Percentiles rank a stretch among this genome's conserved stretches.
These are phyloP conservation scores for Kodamaea kakaduensis DNA, from an alignment of 805 yeast genomes.

Conservation along the genomic window DNA sequence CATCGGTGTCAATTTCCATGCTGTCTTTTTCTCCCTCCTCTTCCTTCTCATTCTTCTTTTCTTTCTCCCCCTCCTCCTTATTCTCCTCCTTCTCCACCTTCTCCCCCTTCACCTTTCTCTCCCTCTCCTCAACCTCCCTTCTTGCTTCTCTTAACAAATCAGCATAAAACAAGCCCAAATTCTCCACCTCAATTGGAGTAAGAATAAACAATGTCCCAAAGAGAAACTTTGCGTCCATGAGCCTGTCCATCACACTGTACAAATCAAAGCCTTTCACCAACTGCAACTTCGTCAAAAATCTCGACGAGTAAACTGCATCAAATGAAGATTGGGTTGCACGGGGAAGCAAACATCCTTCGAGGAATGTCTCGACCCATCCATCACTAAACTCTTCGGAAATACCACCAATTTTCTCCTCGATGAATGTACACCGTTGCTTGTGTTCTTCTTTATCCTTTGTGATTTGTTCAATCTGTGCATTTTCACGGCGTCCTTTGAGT, in stretches of 20 bases:
- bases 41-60: constrained; percentile 5
- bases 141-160: constrained; percentile 45
- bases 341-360: constrained; percentile 70
- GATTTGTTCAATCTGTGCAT: constrained; percentile 27
- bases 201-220: constrained; percentile 61
- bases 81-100: constrained; percentile 1
- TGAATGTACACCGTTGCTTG: neutral
- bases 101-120: constrained; percentile 19
- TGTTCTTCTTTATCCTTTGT: constrained; percentile 36
- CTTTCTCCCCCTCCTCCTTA: neutral
- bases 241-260: constrained; percentile 35
- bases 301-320: constrained; percentile 70
- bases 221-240: constrained; percentile 48
- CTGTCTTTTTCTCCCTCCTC: constrained; percentile 8
- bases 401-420: constrained; percentile 27
- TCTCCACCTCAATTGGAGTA: constrained; percentile 77
- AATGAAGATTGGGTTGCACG: constrained; percentile 73
- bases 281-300: constrained; percentile 54
- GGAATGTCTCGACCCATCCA: constrained; percentile 25
- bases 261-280: constrained; percentile 35
- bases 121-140: constrained; percentile 13
- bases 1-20: neutral
- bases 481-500: constrained; percentile 30
- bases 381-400: constrained; percentile 13
- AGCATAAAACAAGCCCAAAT: constrained; percentile 69